Evolutionary conservation across 192 early-diverging fungal genomes (phyloP), one percentile per base, ranked within the genome.

Genomic region (Phlyctochytrium arcticum): DNA sequence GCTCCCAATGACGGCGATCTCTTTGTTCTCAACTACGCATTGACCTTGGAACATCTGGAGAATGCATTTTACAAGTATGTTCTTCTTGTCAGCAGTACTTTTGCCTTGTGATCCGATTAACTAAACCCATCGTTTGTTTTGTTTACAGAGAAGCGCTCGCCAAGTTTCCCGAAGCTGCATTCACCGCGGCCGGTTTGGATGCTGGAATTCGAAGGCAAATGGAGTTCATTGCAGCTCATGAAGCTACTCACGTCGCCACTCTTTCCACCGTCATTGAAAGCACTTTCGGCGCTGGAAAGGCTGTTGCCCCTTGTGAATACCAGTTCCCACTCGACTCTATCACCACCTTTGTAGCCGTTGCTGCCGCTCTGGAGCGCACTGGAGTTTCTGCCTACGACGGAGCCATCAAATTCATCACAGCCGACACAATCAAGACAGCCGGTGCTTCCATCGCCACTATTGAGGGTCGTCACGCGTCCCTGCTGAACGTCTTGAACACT

Each of bases 371-470:
- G 19, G 79, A 85, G 54, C 48, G 67, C 1, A 79, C 77, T 7
- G 83, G 80, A 57, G 81, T 79, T 36, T 60, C 57, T 24, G 83
- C 81, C 8, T 84, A 84, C 68, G 62, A 55, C 44, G 83, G 83
- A 17, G 79, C 65, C 17, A 55, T 72, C 60, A 50, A 62, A 23
- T 77, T 79, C 27, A 61, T 79, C 50, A 9, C n/a, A 4, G 36
- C 42, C 46, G 58, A 67, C 57, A 59, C 73, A 47, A 32, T 84
- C 35, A 65, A 77, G 66, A 83, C 71, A 6, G 80, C 75, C n/a
- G 80, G 62, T 60, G 82, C 75, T 1, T 31, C 78, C 31, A 83
- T 84, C 51, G 73, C 60, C 4, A 83, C 80, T n/a, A 64, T 82
- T 31, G 80, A 84, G 47, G 80, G 60, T 32, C 82, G 80, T 48